phyloP scores from a whole-genome alignment of 768 basidiomycete genomes.

The Tricholoma hemisulphureum region DNA sequence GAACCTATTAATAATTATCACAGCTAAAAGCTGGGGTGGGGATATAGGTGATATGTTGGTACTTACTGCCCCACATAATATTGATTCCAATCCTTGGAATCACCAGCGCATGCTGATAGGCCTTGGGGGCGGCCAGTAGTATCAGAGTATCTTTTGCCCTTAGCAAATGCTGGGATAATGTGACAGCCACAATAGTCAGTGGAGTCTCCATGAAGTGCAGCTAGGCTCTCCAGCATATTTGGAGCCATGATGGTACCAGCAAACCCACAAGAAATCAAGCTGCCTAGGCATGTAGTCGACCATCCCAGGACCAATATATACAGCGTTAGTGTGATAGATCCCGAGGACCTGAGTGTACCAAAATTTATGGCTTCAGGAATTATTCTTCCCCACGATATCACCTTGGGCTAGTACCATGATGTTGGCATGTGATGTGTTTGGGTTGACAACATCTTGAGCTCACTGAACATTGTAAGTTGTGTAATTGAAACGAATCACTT shows the following conservation, averaged over 20 bases:
- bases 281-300: constrained; percentile 6
- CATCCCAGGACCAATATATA: constrained; percentile 6
- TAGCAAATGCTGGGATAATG: constrained; percentile 8
- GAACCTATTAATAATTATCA: neutral
- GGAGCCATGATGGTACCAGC: constrained; percentile 23
- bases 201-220: constrained; percentile 3
- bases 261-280: constrained; percentile 32
- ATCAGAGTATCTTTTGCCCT: neutral
- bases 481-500: constrained; percentile 35
- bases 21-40: no score
- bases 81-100: neutral
- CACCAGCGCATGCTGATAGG: neutral
- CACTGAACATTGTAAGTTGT: constrained; percentile 41
- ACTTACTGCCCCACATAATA: constrained; percentile 3
- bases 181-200: constrained; percentile 24
- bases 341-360: constrained; percentile 30
- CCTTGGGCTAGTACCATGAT: constrained; percentile 23
- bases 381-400: constrained; percentile 3
- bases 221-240: neutral
- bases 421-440: constrained; percentile 22
- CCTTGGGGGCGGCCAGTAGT: constrained; percentile 1
- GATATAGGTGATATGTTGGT: neutral
- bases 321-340: constrained; percentile 25
- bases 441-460: constrained; percentile 15
- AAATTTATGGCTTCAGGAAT: constrained; percentile 16